Evolutionary conservation across 1,139 yeast species (phyloP), one percentile per base, ranked within the genome.

Genomic region (Sugiyamaella castrensis): DNA sequence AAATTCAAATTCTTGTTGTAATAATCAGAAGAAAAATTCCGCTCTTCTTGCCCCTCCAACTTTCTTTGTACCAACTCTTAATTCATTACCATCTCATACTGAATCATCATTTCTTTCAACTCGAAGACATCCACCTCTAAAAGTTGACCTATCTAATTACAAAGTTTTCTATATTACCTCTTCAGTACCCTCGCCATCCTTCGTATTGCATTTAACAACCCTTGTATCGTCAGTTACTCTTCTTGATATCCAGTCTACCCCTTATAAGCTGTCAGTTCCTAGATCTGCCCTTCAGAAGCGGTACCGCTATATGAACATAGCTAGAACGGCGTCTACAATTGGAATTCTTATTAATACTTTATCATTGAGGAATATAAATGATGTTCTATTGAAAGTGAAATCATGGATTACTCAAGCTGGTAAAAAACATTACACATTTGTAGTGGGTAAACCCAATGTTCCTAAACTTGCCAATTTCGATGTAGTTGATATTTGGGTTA

Each of bases 401-500:
- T 63, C 71, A 26, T 78, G 83, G 67, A 80, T 92, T 51, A 77
- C 75, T 46, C 75, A 73, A 4, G 89, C 94, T 0, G 96, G 89
- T 1, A 92, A 92, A 68, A 94, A 94, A 63, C 92, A 87, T 57
- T 92, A 92, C 63, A 77, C 88, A 60, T 89, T 92, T 70, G 98
- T 91, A 6, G 98, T 92, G 7, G 99, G 99, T 12, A 94, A 94
- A 65, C 98, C 98, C n/a, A 92, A 92, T 62, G 97, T 92, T 4
- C 96, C 98, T 36, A 92, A 92, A 62, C 73, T 92, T 48, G 98
- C 98, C 10, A 92, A 92, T 66, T 92, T 94, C 64, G 98, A 91
- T 56, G 82, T 82, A 16, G 79, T 92, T 13, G 98, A 92, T 59
- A 76, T 87, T 27, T 92, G 98, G 98, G 91, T 95, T 62, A 80